Evolutionary conservation across 2,329 filamentous ascomycete species (phyloP), one percentile per base, ranked within the genome.

Genomic region (Cylindrodendrum hubeiense): DNA sequence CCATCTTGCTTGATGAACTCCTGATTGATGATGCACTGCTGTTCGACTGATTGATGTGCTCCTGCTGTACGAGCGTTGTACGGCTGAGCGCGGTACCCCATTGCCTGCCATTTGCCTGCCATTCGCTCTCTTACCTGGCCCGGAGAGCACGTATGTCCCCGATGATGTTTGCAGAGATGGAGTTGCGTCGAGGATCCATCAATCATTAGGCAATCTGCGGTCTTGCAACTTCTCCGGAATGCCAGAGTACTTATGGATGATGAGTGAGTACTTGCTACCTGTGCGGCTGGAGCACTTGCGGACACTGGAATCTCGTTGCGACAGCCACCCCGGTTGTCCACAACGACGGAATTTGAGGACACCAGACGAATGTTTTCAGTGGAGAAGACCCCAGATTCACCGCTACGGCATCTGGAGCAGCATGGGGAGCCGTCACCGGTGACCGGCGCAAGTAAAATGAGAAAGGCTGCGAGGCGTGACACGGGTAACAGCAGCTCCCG

Each of bases 301-400:
- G 22, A 39, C 17, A 21, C 10, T 39, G 43, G 51, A 50, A 54
- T 30, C 50, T 26, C 8, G 43, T 26, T 13, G 21, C 15, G 26
- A 30, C 41, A 44, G 6, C 46, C 10, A 37, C 6, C 19, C 19
- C 21, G 30, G 30, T 46, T 21, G 12, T 52, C 15, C 19, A 34
- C 24, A 34, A 55, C 39, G 34, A n/a, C 37, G 21, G 30, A 26
- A n/a, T 33, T n/a, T 37, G 28, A 26, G 15, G 30, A 33, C 30
- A 52, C 37, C 52, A 52, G 44, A 41, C 33, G 41, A 66, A 68
- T 63, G 65, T 41, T 28, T 61, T 57, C 44, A 56, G 60, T 66
- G 68, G 61, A 69, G 66, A 63, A 67, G 60, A 71, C 70, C 70
- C 70, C 70, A 69, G 70, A 72, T 73, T 72, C 53, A 72, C 50